Base-by-base conservation (phyloP, 257 asterid species). In the Paulownia fortunei region DNA sequence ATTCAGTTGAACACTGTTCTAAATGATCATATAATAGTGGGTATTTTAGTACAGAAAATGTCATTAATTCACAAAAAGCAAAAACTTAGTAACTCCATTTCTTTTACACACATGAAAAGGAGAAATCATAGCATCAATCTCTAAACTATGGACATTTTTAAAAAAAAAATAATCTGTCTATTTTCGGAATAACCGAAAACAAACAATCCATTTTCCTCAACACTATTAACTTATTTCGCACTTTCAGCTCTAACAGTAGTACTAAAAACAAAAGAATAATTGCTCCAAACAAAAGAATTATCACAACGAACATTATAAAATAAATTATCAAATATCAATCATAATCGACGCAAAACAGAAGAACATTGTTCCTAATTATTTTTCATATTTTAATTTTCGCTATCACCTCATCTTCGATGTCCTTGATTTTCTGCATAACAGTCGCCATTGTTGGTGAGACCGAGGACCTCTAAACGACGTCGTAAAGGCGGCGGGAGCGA, bases 351-450 rank as follows among this genome's bases (percentile, higher is more conserved):
- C 73, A 65, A 24, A 46, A 41, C 42, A 72, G 32, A 16, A 42
- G 5, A 47, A 49, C 54, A 36, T 15, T 16, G 6, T 2, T 56
- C 41, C 81, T 47, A 46, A 34, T 16, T 34, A 37, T 12, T 61
- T 8, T 46, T 23, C 16, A 26, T 8, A 41, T n/a, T 36, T 42
- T 24, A 39, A 34, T 47, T 41, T 8, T 12, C 24, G 18, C 36
- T 36, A 36, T 72, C 58, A 95, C 99, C 99, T 95, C 99, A 86
- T 95, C 98, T 88, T 95, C 99, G 90, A 95, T 92, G 71, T 95
- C 99, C 84, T 93, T 95, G 87, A 95, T 95, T 85, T 95, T 95
- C 92, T 93, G 99, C 99, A 93, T 95, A 24, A 92, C 92, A 46
- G 98, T 95, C 87, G 95, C 92, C 99, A 92, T 95, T 71, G 76